These are phyloP conservation scores for Phellinidium pouzarii DNA, from an alignment of 1,284 basidiomycete species.

Conservation along the genomic window DNA sequence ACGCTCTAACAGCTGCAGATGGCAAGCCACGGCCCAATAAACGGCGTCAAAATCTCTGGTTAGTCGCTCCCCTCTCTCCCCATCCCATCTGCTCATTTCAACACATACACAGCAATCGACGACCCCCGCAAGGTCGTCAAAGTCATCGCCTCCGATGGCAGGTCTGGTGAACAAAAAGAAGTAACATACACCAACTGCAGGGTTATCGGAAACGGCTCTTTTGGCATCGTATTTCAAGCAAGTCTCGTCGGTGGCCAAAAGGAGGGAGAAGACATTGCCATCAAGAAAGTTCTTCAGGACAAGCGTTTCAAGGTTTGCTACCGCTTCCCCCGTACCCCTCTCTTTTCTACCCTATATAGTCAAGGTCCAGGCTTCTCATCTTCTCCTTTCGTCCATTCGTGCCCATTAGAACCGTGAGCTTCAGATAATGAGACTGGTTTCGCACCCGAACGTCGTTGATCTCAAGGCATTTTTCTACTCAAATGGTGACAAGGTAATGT, in stretches of 20 bases:
- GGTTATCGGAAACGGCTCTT: constrained; percentile 97
- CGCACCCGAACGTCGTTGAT: constrained; percentile 97
- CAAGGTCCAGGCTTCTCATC: constrained; percentile 9
- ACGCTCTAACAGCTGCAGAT: constrained; percentile 32
- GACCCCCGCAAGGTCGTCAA: constrained; percentile 94
- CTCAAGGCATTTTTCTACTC: constrained; percentile 99
- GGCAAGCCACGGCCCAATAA: constrained; percentile 78
- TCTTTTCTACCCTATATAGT: constrained; percentile 10
- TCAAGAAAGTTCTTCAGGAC: constrained; percentile 99
- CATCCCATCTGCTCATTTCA: constrained; percentile 25
- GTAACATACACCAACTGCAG: constrained; percentile 97
- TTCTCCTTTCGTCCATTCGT: constrained; percentile 12
- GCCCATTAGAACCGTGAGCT: constrained; percentile 88
- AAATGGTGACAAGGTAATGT: constrained; percentile 93
- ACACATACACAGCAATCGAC: constrained; percentile 59
- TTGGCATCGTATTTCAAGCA: constrained; percentile 96
- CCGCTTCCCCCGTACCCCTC: constrained; percentile 19
- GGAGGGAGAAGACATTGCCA: constrained; percentile 85
- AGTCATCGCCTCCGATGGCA: constrained; percentile 93
- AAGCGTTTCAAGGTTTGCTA: constrained; percentile 95
- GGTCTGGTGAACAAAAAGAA: constrained; percentile 82
- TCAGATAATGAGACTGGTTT: constrained; percentile 98
- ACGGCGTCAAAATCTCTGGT: constrained; percentile 88
- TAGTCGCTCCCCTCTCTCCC: constrained; percentile 38
- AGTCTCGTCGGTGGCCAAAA: constrained; percentile 59